A percentile compares a stretch with the other conserved stretches of the same genome.
phyloP scores from a whole-genome alignment of 2,329 filamentous ascomycete species.

The Dothideomycetes sp. region DNA sequence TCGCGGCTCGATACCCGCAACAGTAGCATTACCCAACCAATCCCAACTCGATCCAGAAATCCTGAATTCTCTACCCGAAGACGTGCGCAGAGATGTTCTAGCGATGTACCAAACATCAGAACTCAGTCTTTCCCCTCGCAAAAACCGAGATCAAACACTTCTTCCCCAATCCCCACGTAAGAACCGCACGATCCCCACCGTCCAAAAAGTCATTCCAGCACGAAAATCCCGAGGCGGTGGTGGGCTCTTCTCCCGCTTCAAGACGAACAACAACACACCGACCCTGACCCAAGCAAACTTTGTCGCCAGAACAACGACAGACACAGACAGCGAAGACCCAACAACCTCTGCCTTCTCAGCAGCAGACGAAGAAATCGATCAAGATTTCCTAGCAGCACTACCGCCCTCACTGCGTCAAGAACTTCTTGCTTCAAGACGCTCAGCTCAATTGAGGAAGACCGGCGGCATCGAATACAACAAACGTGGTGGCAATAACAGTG shows the following conservation, averaged over 20 bases:
- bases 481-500: not conserved
- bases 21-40: constrained; percentile 46
- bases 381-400: constrained; percentile 69
- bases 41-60: constrained; percentile 80
- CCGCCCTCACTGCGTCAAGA: constrained; percentile 73
- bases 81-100: constrained; percentile 76
- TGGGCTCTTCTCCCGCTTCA: constrained; percentile 36
- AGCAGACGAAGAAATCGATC: constrained; percentile 48
- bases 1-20: too few species aligned
- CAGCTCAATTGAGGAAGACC: constrained; percentile 47
- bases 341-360: too few species aligned
- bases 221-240: constrained; percentile 56
- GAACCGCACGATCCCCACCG: constrained; percentile 41
- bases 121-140: constrained; percentile 23
- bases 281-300: constrained; percentile 69
- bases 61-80: constrained; percentile 71
- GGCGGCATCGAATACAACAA: constrained; percentile 27
- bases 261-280: constrained; percentile 43
- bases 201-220: constrained; percentile 47
- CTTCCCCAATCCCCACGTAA: constrained; percentile 47
- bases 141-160: constrained; percentile 25
- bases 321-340: constrained; percentile 27
- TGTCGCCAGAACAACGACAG: constrained; percentile 30
- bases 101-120: constrained; percentile 51
- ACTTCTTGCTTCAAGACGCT: constrained; percentile 64